Base-by-base conservation (phyloP, 2,329 filamentous ascomycete genomes). In the Arthrobotrys entomopaga region DNA sequence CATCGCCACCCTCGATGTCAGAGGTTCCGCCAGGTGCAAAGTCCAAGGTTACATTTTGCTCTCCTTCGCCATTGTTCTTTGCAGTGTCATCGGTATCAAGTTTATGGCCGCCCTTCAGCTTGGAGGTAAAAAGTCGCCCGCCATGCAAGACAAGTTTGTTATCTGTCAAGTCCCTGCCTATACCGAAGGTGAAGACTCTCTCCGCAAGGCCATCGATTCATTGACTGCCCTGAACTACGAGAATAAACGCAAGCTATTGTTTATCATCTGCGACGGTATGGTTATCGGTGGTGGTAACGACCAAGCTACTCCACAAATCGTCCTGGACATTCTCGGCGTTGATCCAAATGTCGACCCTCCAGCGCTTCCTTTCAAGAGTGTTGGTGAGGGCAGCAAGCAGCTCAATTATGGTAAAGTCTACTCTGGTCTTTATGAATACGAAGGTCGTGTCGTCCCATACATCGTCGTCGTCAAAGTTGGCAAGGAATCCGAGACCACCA, bases 341-440 rank as follows among this genome's bases (percentile, higher is more conserved):
- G 94, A 98, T 79, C 94, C 94, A 52, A 98, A 97, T 83, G 89
- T 97, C 74, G 95, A 99, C 79, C 95, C 95, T 75, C 93, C 93
- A 20, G 93, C 95, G 0, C 85, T 99, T 34, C 91, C 93, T 0
- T 98, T 98, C 87, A 94, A 93, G 83, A 96, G 93, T 2, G 89
- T 99, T 69, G 95, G 95, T 59, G 85, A 89, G 57, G 92, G 93
- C 78, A 93, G 88, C 79, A 91, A 97, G 75, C 94, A 98, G 81
- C 89, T 98, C 77, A 99, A 99, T 83, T 98, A 97, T 80, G 95
- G 93, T 80, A 99, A 99, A 81, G 93, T 99, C 15, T 99, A 98
- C 82, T 98, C 94, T 56, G 95, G 95, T 80, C 87, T 99, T 1
- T 99, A 99, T 82, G 95, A 99, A 81, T 97, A 89, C 75, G 93